Conservation (phyloP, 2,329 filamentous ascomycete genomes). For the Colletotrichum liaoningense region DNA sequence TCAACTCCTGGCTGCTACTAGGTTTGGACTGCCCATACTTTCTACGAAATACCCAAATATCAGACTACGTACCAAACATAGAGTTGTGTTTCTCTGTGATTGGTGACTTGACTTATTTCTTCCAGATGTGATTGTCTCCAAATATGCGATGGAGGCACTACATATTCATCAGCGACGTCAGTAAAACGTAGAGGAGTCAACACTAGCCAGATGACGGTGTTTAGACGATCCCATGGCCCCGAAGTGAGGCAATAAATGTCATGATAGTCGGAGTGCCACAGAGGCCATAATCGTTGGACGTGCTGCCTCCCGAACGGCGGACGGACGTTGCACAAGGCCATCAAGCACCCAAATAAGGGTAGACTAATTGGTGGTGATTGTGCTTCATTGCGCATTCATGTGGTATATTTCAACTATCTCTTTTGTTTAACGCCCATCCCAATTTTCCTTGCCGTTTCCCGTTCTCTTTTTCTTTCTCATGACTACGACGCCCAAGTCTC, state of each 20-base stretch:
- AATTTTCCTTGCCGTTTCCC: not conserved
- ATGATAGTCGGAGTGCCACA: not conserved
- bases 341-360: not conserved
- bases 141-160: too few relatives aligned
- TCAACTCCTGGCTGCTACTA: not conserved
- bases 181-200: not conserved
- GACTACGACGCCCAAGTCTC: slow-evolving; percentile 48
- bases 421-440: slow-evolving; percentile 20
- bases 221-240: not conserved
- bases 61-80: not conserved
- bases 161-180: not conserved
- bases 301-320: not conserved
- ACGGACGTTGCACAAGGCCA: not conserved
- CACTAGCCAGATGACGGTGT: not conserved
- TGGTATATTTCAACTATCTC: slow-evolving; percentile 3
- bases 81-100: not conserved
- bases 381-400: not conserved
- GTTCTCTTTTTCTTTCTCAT: not conserved
- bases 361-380: not conserved
- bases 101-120: too few relatives aligned
- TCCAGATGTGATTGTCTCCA: too few relatives aligned
- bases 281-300: not conserved
- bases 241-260: not conserved
- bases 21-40: not conserved
- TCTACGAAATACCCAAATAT: not conserved